These are phyloP conservation scores for Syzygium malaccense DNA, from an alignment of 441 rosid genomes.

Conservation along the genomic window DNA sequence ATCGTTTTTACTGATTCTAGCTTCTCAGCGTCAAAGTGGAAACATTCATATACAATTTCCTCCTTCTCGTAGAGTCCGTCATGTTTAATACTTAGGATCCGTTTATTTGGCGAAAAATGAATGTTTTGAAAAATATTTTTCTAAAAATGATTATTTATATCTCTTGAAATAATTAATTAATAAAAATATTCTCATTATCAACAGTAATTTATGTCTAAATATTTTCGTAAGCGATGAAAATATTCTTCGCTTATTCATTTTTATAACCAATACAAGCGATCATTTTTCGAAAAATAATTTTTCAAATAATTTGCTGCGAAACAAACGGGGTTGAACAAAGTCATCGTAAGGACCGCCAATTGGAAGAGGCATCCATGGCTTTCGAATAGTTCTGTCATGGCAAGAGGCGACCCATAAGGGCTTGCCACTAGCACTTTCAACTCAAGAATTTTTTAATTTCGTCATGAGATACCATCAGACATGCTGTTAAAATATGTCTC, in stretches of 20 bases:
- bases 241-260: not conserved
- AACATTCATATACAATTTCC: not conserved
- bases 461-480: not conserved
- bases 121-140: not conserved
- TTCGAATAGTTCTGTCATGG: not conserved
- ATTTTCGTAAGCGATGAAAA: no score
- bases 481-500: no score
- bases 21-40: not conserved
- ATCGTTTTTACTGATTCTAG: not conserved
- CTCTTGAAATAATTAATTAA: not conserved
- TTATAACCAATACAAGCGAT: not conserved
- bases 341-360: not conserved
- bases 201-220: not conserved
- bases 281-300: not conserved
- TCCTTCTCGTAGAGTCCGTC: not conserved
- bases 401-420: not conserved
- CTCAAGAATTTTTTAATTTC: not conserved
- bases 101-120: no score
- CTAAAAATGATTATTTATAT: not conserved
- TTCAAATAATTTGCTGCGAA: not conserved
- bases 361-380: not conserved
- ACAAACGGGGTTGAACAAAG: not conserved
- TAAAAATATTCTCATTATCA: not conserved
- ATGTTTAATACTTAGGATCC: not conserved
- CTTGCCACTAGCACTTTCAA: not conserved